Evolutionary conservation across 2,329 filamentous ascomycete genomes (phyloP), one percentile per base, ranked within the genome.

Genomic region (Colletotrichum scovillei): DNA sequence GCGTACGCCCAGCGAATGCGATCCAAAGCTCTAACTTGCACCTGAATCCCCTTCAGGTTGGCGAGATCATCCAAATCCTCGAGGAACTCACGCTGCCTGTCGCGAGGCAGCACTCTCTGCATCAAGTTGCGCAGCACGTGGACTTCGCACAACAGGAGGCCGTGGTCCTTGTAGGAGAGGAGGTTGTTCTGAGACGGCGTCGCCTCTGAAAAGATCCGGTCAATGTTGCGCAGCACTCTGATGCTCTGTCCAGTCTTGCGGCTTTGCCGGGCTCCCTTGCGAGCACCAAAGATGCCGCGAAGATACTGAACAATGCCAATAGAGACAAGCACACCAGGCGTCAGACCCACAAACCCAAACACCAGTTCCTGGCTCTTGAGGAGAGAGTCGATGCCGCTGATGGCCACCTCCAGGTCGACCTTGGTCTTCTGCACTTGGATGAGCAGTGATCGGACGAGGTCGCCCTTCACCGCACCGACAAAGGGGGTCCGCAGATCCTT

Each of bases 371-470:
- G 97, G 79, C 95, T 98, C 85, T 97, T 98, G 71, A 99, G 88
- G 38, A 99, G 89, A 42, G 95, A 91, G 85, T 99, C 96, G 76
- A 99, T 99, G 22, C 97, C 97, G 73, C 94, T 95, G 85, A 99
- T 95, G 16, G 97, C 97, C 74, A 98, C 92, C 82, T 99, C 97
- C 14, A 99, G 92, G 79, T 99, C 97, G 9, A 99, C 97, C 86
- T 99, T 99, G 26, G 97, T 98, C 88, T 99, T 99, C 80, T 99
- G 97, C 49, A 99, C 92, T 80, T 99, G 97, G 68, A 99, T 98
- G 57, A 99, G 87, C 32, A 99, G 90, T 5, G 96, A 95, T 64
- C 96, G 92, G 46, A 98, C 90, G 32, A 99, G 88, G 78, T 98
- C 96, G 12, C 97, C 97, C 35, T 91, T 90, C 22, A 99, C 84